phyloP scores from a whole-genome alignment of 352 stramenopile genomes.

The Phytophthora sp. region DNA sequence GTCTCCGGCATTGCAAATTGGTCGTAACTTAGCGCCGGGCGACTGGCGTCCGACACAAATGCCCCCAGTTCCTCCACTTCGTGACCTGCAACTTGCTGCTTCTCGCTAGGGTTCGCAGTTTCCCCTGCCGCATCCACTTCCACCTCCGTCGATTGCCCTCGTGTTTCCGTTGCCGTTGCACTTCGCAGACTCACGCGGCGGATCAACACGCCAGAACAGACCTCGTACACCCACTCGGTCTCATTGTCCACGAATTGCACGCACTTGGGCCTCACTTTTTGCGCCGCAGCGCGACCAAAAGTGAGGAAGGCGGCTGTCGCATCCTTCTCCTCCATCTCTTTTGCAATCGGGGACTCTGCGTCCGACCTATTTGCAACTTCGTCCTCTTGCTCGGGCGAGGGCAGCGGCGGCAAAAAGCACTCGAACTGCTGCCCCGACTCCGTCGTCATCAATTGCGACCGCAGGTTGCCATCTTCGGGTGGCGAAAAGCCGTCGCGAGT shows the following conservation, averaged over 20 bases:
- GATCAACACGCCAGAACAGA: slow-evolving; percentile 65
- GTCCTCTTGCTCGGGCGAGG: background rate
- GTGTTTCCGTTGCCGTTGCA: slow-evolving; percentile 1
- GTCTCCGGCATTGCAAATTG: slow-evolving; percentile 55
- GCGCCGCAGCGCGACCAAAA: slow-evolving; percentile 57
- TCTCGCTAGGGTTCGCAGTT: background rate
- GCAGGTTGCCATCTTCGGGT: slow-evolving; percentile 26
- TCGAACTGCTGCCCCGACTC: slow-evolving; percentile 71
- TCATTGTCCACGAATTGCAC: slow-evolving; percentile 62
- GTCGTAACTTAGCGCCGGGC: slow-evolving; percentile 38
- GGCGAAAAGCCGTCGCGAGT: slow-evolving; percentile 44
- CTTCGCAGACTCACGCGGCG: slow-evolving; percentile 47
- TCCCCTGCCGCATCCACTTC: slow-evolving; percentile 19
- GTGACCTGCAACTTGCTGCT: slow-evolving; percentile 12
- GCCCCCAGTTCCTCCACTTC: slow-evolving; percentile 48
- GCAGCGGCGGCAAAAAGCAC: slow-evolving; percentile 67
- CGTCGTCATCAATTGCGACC: slow-evolving; percentile 67
- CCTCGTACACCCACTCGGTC: slow-evolving; percentile 66
- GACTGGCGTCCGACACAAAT: slow-evolving; percentile 44
- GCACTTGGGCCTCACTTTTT: slow-evolving; percentile 69
- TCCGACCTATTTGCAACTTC: background rate
- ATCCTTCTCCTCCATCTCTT: slow-evolving; percentile 12
- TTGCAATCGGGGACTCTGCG: background rate
- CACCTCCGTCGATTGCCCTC: slow-evolving; percentile 11
- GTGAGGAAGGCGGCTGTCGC: slow-evolving; percentile 34